A percentile compares a stretch with the other conserved stretches of the same genome.
phyloP scores from a whole-genome alignment of 2,329 filamentous ascomycete species.

The Bipolaris cookei region DNA sequence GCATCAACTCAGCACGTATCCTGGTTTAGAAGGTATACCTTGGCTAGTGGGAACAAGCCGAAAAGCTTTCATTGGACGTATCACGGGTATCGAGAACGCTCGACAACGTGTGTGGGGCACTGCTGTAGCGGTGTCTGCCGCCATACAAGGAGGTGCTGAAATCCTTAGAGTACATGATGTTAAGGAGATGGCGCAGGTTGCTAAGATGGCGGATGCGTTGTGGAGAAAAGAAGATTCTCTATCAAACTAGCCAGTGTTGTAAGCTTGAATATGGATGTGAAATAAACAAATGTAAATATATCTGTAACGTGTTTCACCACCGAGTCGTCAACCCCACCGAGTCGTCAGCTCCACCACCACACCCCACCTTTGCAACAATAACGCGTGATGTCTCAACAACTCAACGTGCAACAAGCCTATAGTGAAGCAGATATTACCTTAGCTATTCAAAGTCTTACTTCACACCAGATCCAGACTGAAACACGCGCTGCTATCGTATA shows the following conservation, averaged over 20 bases:
- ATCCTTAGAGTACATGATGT: slow-evolving; percentile 93
- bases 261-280: neutral
- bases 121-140: slow-evolving; percentile 83
- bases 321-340: too few relatives aligned
- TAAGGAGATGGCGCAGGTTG: slow-evolving; percentile 81
- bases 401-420: too few relatives aligned
- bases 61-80: slow-evolving; percentile 84
- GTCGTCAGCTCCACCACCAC: too few relatives aligned
- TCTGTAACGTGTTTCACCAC: too few relatives aligned
- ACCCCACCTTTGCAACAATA: too few relatives aligned
- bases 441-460: too few relatives aligned
- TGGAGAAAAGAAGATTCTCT: slow-evolving; percentile 63
- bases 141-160: slow-evolving; percentile 86
- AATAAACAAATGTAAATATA: neutral
- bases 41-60: slow-evolving; percentile 91
- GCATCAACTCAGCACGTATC: slow-evolving; percentile 58
- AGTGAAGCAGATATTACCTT: too few relatives aligned
- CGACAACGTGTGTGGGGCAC: slow-evolving; percentile 81
- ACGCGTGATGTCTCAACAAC: too few relatives aligned
- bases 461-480: too few relatives aligned
- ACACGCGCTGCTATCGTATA: too few relatives aligned
- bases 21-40: slow-evolving; percentile 71
- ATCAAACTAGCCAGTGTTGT: neutral
- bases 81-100: slow-evolving; percentile 77
- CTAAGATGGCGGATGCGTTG: slow-evolving; percentile 90